Percentiles rank a stretch among this genome's conserved stretches.
phyloP scores from a whole-genome alignment of 306 rosid species.

The Gynostemma pentaphyllum region DNA sequence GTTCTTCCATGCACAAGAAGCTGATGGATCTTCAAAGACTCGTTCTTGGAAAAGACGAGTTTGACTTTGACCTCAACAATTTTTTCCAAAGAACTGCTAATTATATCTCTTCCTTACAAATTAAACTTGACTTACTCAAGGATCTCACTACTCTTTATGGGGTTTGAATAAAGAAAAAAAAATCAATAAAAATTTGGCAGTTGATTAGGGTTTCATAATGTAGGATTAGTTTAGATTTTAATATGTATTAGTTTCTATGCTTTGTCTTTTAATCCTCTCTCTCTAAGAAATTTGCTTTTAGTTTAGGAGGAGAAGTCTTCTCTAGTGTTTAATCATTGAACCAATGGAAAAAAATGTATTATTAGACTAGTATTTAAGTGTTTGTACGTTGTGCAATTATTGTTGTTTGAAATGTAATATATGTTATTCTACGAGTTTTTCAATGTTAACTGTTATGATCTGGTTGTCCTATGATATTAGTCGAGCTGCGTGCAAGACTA shows the following conservation, averaged over 20 bases:
- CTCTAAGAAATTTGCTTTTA: neutral
- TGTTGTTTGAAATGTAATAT: neutral
- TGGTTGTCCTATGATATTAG: too few relatives aligned
- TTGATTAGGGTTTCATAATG: too few relatives aligned
- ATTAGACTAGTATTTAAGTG: neutral
- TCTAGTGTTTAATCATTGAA: neutral
- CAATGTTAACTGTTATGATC: too few relatives aligned
- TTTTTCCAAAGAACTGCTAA: conserved; percentile 37
- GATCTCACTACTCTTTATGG: conserved; percentile 48
- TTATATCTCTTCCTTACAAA: conserved; percentile 39
- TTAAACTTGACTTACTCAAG: conserved; percentile 46
- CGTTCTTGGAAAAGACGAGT: conserved; percentile 37
- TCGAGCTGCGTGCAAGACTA: too few relatives aligned
- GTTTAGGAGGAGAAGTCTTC: too few relatives aligned
- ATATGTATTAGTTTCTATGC: neutral
- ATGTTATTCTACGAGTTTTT: too few relatives aligned
- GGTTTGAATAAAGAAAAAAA: too few relatives aligned
- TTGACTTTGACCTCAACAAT: conserved; percentile 28
- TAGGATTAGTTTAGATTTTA: too few relatives aligned
- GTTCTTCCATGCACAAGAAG: conserved; percentile 20
- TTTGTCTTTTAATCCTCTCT: neutral
- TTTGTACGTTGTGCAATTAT: neutral
- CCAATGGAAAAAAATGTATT: neutral
- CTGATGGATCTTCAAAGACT: conserved; percentile 40
- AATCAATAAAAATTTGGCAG: too few relatives aligned